Evolutionary conservation across 257 asterid species (phyloP).

Genomic region (Nicotiana noctiflora): DNA sequence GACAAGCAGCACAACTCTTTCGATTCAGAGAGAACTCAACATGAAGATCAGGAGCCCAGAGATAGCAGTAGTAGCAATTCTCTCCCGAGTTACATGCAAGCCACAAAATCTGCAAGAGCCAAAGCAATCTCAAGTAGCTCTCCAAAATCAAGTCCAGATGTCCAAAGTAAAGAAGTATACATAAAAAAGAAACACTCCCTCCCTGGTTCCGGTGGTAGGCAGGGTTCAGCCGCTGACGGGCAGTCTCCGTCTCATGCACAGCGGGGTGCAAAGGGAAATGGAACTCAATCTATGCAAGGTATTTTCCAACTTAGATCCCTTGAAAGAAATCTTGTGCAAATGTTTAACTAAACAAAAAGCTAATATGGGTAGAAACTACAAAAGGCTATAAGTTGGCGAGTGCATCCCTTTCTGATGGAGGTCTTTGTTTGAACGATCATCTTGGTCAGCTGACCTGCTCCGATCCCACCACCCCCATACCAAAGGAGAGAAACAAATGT

Average conservation of each 20-base stretch:
- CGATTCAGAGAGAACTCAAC: conserved; percentile 52
- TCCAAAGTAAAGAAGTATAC: conserved; percentile 58
- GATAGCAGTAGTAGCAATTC: conserved; percentile 64
- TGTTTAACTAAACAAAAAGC: no score
- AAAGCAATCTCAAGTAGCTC: conserved; percentile 68
- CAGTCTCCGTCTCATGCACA: conserved; percentile 73
- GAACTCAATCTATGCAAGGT: conserved; percentile 81
- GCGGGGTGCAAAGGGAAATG: conserved; percentile 58
- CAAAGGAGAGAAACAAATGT: no score
- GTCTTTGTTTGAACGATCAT: no score
- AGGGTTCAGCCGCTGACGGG: conserved; percentile 78
- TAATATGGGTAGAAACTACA: background rate
- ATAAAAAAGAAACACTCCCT: conserved; percentile 77
- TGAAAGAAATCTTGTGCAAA: no score
- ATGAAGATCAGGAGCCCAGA: conserved; percentile 58
- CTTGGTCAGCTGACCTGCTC: no score
- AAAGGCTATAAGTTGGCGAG: background rate
- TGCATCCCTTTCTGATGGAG: no score
- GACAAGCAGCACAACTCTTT: conserved; percentile 69
- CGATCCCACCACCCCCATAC: no score
- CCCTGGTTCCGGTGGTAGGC: conserved; percentile 67
- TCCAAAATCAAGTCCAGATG: conserved; percentile 94
- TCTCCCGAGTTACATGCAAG: conserved; percentile 97
- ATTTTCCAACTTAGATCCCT: conserved; percentile 12
- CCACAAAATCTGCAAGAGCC: conserved; percentile 94